These are phyloP conservation scores for Aspergillus sclerotiicarbonarius DNA, from an alignment of 495 filamentous ascomycete genomes.

Conservation along the genomic window DNA sequence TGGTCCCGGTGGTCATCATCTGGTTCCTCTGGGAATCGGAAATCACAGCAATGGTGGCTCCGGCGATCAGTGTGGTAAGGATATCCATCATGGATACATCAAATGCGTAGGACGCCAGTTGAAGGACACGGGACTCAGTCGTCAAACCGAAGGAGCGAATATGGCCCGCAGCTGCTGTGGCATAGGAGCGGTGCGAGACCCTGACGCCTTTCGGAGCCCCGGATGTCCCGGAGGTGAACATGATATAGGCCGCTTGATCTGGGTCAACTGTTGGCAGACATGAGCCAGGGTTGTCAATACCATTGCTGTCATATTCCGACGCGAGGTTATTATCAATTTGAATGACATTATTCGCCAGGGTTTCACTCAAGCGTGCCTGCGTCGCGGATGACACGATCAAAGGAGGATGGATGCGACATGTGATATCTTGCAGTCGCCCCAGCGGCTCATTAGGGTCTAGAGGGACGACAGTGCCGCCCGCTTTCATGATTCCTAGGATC, in stretches of 20 bases:
- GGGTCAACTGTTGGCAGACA: not conserved
- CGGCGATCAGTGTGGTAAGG: constrained; percentile 21
- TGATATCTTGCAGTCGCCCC: constrained; percentile 46
- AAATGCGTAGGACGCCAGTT: constrained; percentile 23
- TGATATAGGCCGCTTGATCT: constrained; percentile 12
- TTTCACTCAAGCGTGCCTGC: not conserved
- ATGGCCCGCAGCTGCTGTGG: constrained; percentile 4
- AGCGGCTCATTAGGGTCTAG: constrained; percentile 49
- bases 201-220: constrained; percentile 40
- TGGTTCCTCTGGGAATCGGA: constrained; percentile 3
- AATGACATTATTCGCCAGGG: not conserved
- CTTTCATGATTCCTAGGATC: constrained; percentile 46
- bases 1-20: not conserved
- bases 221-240: constrained; percentile 36
- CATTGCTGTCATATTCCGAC: too few relatives aligned
- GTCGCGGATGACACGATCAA: constrained; percentile 21
- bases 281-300: not conserved
- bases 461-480: constrained; percentile 46
- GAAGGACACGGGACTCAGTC: constrained; percentile 12
- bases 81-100: constrained; percentile 25
- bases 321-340: not conserved
- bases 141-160: not conserved
- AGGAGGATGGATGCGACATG: constrained; percentile 43
- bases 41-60: constrained; percentile 27
- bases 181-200: constrained; percentile 33